Evolutionary conservation across 2,329 filamentous ascomycete species (phyloP).

Genomic region (Alternaria novae-zelandiae): DNA sequence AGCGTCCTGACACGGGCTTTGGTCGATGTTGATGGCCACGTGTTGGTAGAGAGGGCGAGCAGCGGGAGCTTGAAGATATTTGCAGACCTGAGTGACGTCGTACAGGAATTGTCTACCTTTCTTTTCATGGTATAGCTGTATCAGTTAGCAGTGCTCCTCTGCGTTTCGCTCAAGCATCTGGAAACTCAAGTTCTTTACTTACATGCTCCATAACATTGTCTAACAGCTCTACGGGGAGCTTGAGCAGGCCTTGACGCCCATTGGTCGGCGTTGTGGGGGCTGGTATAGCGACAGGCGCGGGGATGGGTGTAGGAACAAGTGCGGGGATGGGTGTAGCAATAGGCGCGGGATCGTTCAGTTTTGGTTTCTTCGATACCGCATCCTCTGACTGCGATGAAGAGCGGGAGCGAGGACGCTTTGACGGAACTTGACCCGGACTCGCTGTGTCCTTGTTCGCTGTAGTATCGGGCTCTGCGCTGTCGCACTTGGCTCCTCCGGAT

Average conservation of each 20-base stretch:
- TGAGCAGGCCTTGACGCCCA: neutral
- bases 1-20: neutral
- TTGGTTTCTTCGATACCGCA: neutral
- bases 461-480: neutral
- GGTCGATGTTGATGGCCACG: neutral
- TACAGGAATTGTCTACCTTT: neutral
- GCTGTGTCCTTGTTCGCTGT: neutral
- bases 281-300: neutral
- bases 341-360: neutral
- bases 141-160: neutral
- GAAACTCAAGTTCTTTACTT: neutral
- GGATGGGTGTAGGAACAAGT: neutral
- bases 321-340: neutral
- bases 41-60: neutral
- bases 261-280: neutral
- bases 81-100: neutral
- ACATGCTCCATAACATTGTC: neutral
- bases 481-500: neutral
- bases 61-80: neutral
- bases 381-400: neutral
- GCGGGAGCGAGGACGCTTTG: neutral
- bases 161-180: neutral
- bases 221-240: neutral
- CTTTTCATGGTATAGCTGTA: neutral
- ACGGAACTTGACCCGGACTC: neutral